Evolutionary conservation across 2,329 filamentous ascomycete genomes (phyloP), one percentile per base, ranked within the genome.

Genomic region (Diplocarpon rosae): DNA sequence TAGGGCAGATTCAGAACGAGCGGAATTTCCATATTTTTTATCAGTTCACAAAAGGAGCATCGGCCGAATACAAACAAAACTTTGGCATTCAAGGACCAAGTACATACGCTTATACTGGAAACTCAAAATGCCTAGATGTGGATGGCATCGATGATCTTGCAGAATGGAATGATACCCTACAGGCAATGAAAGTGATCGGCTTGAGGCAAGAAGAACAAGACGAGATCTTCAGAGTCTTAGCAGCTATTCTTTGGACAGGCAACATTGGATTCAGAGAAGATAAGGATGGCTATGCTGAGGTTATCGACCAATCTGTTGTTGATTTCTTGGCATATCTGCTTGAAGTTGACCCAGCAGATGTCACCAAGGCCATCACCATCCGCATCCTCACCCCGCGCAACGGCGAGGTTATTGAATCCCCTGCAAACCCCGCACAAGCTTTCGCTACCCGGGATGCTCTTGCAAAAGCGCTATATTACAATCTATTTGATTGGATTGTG

Each of bases 21-120:
- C 80, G 92, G 56, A 96, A 95, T 67, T 98, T 98, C 66, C 92
- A 98, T 67, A 96, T 98, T 59, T 98, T 98, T 65, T 98, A 98
- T 67, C 92, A 98, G 65, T 95, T 96, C 65, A 86, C 92, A 37
- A 98, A 96, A 67, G 88, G 85, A 3, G 90, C 90, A 9, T 84
- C 88, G n/a, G 74, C 83, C 55, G 78, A 83, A 47, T 93, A 96
- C 65, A 75, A 87, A 62, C 80, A 92, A 59, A 80, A 72, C n/a
- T 95, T 86, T 61, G 92, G 92, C 40, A 72, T 98, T 15, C 90
- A 96, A 63, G 83, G 83, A 56, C 92, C 92, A 17, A 85, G 94
- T 59, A 86, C 88, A 29, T 98, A 98, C 64, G 69, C 85, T 17
- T 98, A 98, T 63, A 95, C 89, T 13, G 95, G 87, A 65, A 80